These are phyloP conservation scores for Aegilops speltoides DNA, from an alignment of 176 grass and related monocot genomes.

Conservation along the genomic window DNA sequence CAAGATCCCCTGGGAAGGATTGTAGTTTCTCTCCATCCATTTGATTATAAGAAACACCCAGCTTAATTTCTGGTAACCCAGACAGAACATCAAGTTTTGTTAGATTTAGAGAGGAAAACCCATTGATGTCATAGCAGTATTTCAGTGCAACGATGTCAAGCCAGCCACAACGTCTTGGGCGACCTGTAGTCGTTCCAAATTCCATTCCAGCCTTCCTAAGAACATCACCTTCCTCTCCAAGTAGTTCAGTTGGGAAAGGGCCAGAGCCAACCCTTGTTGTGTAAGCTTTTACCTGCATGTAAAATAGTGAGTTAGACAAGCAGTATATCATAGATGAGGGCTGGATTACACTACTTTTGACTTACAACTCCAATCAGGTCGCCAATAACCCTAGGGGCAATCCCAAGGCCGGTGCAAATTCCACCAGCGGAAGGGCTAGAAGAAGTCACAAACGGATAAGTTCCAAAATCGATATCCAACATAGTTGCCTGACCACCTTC, in stretches of 20 bases:
- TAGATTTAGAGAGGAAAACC: constrained; percentile 72
- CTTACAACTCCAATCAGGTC: constrained; percentile 86
- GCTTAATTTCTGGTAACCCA: constrained; percentile 54
- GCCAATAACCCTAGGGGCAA: constrained; percentile 64
- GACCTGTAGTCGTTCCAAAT: constrained; percentile 78
- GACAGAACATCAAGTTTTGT: constrained; percentile 92
- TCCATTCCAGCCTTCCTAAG: constrained; percentile 74
- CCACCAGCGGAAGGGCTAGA: constrained; percentile 83
- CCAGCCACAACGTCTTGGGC: constrained; percentile 83
- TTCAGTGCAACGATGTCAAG: constrained; percentile 77
- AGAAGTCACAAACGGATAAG: constrained; percentile 86
- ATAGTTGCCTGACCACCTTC: constrained; percentile 94
- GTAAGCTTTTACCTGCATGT: constrained; percentile 75
- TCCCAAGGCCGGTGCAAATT: constrained; percentile 77
- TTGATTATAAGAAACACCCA: constrained; percentile 64
- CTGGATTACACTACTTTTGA: constrained; percentile 11
- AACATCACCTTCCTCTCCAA: constrained; percentile 63
- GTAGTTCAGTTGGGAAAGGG: constrained; percentile 82
- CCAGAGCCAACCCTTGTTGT: constrained; percentile 78
- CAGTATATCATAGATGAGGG: neutral
- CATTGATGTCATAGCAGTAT: constrained; percentile 74
- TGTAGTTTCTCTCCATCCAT: constrained; percentile 51
- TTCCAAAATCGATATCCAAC: constrained; percentile 91
- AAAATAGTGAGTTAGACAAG: neutral
- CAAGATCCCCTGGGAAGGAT: constrained; percentile 71